Evolutionary conservation across 768 basidiomycete species (phyloP), one percentile per base, ranked within the genome.

Genomic region (Tylopilus rubrobrunneus): DNA sequence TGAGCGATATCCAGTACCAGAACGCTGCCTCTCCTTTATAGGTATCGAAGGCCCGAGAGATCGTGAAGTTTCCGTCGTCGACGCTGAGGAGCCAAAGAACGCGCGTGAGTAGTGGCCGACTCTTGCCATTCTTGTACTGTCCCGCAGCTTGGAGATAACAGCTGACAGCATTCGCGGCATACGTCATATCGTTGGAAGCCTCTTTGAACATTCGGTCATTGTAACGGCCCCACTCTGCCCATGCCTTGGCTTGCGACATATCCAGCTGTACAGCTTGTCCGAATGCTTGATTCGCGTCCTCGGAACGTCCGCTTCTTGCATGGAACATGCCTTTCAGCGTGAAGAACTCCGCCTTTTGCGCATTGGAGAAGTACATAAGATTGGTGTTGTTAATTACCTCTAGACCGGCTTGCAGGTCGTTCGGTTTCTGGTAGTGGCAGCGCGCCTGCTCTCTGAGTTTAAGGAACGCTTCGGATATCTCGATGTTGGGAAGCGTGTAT

Each of bases 381-480:
- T 99, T 99, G 14, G 97, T 99, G 64, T 98, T 98, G 71, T 98
- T 99, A 78, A 99, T 99, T 52, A 97, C 94, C 67, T 99, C 97
- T 42, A 99, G 74, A 27, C 97, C 97, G 5, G 92, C 91, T 60
- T 91, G 86, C 53, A 97, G 82, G 67, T 98, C 94, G 56, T 88
- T 89, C 0, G 91, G 89, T 64, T 90, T 93, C 69, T 97, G 95
- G 71, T 96, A 98, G 74, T 97, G 94, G 63, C 96, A 98, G 34
- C 95, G 87, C 7, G 97, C 97, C 71, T 99, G 97, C 70, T 99
- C 97, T 45, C 97, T 86, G 29, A 99, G 83, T 71, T 99, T 99
- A 53, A 99, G 77, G 78, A 99, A 99, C 1, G 97, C 97, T 68
- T 99, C 97, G 3, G 97, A 96, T 56, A 99, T 99, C 73, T 99